Base-by-base conservation (phyloP, 2,329 filamentous ascomycete species). In the Ceratocystis harringtonii region DNA sequence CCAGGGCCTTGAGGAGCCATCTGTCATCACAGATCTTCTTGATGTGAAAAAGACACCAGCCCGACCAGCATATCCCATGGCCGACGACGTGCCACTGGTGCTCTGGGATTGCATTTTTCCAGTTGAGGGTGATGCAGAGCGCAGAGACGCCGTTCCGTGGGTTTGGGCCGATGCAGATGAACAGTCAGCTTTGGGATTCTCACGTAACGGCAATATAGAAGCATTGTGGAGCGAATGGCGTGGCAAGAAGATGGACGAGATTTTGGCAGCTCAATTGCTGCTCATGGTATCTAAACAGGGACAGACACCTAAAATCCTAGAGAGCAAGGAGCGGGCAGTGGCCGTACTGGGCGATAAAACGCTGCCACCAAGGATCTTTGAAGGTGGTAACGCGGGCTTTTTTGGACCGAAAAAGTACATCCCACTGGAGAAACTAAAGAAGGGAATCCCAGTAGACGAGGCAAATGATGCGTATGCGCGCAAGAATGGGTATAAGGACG, bases 81-180 rank as follows among this genome's bases (percentile, higher is more conserved):
- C 94, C 0, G 86, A 87, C 62, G 92, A 97, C 73, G 83, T 86
- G 30, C 92, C 94, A 1, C 81, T 99, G 7, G 94, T 97, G 17
- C 82, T 99, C 5, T 97, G 92, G 92, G 90, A 97, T 76, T 97
- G 92, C 75, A 80, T 95, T 43, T 99, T 96, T 74, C 90, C 57
- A 72, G 52, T 52, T 2, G 66, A 63, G 22, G 61, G 61, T 6
- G 66, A 73, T 63, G 74, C 76, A 60, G 72, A 73, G 1, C 72
- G 69, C 72, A 77, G 70, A 50, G 86, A 94, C 73, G 79, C 81
- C 0, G 73, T 96, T 65, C 73, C 85, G 19, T 99, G 94, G 92
- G 74, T 91, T 0, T 89, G 91, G 74, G 63, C 68, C 3, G 80
- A 88, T 1, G 89, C 88, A 55, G 88, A 92, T 68, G 82, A 85